These are phyloP conservation scores for Microsporum audouinii DNA, from an alignment of 2,329 filamentous ascomycete species.

Conservation along the genomic window DNA sequence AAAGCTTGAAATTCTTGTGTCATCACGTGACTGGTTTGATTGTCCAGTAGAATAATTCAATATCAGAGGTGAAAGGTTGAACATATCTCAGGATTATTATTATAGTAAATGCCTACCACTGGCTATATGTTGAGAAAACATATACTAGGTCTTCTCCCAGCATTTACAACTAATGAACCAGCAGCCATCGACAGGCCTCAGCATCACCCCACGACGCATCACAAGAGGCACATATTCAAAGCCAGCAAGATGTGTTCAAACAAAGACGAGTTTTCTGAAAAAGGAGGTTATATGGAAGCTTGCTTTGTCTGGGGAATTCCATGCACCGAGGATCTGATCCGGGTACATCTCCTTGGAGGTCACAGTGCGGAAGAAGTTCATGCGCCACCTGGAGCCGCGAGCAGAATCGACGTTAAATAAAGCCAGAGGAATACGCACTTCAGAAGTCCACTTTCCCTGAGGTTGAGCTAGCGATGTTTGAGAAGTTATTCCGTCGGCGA, in stretches of 20 bases:
- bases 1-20: too few species aligned
- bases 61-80: too few species aligned
- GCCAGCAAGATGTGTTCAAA: conserved; percentile 17
- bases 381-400: conserved; percentile 38
- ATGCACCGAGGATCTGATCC: conserved; percentile 23
- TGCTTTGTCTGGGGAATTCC: conserved; percentile 37
- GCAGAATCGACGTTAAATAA: conserved; percentile 41
- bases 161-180: too few species aligned
- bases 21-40: too few species aligned
- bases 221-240: background rate
- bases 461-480: conserved; percentile 30
- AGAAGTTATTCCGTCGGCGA: conserved; percentile 34
- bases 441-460: conserved; percentile 33
- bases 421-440: conserved; percentile 36
- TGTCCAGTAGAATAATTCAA: too few species aligned
- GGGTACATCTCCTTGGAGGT: conserved; percentile 36
- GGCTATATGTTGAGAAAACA: too few species aligned
- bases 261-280: conserved; percentile 34
- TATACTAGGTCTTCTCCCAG: too few species aligned
- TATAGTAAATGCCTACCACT: too few species aligned
- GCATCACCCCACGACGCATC: background rate
- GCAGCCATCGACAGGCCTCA: background rate
- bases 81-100: too few species aligned
- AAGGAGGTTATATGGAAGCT: conserved; percentile 41
- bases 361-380: conserved; percentile 44